Base-by-base conservation (phyloP, 495 filamentous ascomycete species). In the Podospora appendiculata region DNA sequence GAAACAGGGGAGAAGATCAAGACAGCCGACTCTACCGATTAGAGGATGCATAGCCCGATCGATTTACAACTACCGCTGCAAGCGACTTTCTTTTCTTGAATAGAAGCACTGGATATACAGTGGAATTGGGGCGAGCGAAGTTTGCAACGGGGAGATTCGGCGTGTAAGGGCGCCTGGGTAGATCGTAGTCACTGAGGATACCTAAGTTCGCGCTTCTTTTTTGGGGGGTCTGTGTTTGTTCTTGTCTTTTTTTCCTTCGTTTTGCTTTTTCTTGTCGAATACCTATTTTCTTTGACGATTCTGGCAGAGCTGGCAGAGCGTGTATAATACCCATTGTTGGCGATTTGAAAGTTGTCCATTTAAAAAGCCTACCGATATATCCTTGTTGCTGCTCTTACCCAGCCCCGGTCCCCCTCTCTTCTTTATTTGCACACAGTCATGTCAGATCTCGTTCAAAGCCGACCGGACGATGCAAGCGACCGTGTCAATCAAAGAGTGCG, bases 301-400 rank as follows among this genome's bases (percentile, higher is more conserved):
- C 14, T 32, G 41, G 17, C 34, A 36, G 52, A 45, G 45, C 50
- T 53, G 57, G 61, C 59, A 60, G 56, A 53, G 56, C 36, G 58
- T 63, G 60, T 65, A 65, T 55, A 63, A 65, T 63, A 65, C 60
- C 60, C 62, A 56, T 51, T 56, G n/a, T 51, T 42, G 46, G 51
- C 39, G 53, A 52, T 48, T 34, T 56, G 32, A 17, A 44, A 45
- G 53, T 17, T 47, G 43, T 45, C 42, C 39, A 42, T 40, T 52
- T 53, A 38, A 36, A 8, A 13, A 38, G 13, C 36, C 7, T 38
- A 25, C 25, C 2, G 2, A 25, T 25, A 25, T 25, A 25, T 25
- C 5, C 25, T 25, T 25, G 25, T 2, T 25, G 25, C 25, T 25
- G 25, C 25, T 2, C 25, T 25, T 25, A 25, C 25, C 25, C 25